phyloP scores from a whole-genome alignment of 441 rosid genomes.

The Geranium incanum region DNA sequence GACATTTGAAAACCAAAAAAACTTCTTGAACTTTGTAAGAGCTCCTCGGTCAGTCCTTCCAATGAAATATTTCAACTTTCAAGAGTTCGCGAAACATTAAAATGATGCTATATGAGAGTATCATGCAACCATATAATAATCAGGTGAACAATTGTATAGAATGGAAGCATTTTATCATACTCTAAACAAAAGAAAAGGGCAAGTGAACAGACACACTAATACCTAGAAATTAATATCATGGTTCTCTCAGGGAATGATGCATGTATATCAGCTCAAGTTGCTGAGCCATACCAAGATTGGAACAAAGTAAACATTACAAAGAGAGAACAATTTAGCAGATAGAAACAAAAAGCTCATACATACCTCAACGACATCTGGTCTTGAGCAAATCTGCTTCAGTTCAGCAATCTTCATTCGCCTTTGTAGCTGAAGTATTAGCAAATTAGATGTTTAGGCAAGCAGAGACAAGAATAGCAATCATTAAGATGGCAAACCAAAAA shows the following conservation, averaged over 20 bases:
- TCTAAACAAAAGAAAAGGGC: too few species aligned
- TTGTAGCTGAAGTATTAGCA: slow-evolving; percentile 48
- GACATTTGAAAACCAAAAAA: too few species aligned
- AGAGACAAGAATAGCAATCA: neutral
- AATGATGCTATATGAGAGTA: too few species aligned
- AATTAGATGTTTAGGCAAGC: neutral
- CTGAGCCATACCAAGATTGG: neutral
- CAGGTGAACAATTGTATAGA: too few species aligned
- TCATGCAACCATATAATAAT: too few species aligned
- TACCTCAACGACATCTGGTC: slow-evolving; percentile 99
- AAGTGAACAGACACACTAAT: neutral
- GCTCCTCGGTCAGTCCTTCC: too few species aligned
- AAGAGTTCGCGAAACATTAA: too few species aligned
- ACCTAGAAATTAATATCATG: neutral
- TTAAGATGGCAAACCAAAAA: neutral
- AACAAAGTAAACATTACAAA: neutral
- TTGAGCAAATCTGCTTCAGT: slow-evolving; percentile 78
- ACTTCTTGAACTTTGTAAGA: too few species aligned
- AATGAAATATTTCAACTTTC: too few species aligned
- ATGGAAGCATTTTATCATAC: too few species aligned
- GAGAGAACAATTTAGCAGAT: neutral
- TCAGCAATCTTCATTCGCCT: slow-evolving; percentile 95
- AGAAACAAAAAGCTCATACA: slow-evolving; percentile 7
- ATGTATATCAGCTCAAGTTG: neutral
- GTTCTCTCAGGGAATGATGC: neutral